Conservation (phyloP, 129 eudicot species). For the Lactuca sativa region DNA sequence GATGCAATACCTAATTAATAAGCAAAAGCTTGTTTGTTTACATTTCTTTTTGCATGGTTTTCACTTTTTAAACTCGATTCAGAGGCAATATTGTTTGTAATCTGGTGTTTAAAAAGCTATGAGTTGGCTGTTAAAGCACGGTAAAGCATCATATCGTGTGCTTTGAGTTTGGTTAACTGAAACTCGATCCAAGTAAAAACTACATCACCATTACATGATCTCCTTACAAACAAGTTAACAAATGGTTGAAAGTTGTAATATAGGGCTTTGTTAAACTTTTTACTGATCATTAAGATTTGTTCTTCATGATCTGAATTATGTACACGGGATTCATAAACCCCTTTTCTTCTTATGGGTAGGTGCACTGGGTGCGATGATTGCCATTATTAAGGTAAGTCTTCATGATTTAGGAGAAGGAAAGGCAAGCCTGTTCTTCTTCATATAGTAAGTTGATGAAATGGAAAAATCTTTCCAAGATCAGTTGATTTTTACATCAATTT, state of each 20-base stretch:
- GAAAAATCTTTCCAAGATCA: background rate
- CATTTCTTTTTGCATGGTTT: slow-evolving; percentile 31
- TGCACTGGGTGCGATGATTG: background rate
- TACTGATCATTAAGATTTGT: background rate
- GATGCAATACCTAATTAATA: slow-evolving; percentile 19
- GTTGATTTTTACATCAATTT: background rate
- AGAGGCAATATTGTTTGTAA: slow-evolving; percentile 7
- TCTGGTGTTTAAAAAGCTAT: background rate
- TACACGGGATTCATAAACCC: background rate
- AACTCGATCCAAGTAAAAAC: too few relatives aligned
- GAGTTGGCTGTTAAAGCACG: background rate
- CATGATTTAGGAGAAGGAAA: background rate
- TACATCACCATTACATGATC: background rate
- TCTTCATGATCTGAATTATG: background rate
- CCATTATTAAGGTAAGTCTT: background rate
- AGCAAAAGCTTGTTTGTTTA: slow-evolving; percentile 10
- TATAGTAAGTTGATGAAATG: background rate
- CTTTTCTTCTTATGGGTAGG: background rate
- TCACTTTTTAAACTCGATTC: slow-evolving; percentile 13
- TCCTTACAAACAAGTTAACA: slow-evolving; percentile 28
- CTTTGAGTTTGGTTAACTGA: too few relatives aligned
- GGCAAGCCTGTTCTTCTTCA: slow-evolving; percentile 9
- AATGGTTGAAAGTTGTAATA: background rate
- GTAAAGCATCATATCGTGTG: background rate
- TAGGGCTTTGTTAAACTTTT: background rate